Base-by-base conservation (phyloP, 768 basidiomycete genomes). In the Pisolithus microcarpus region DNA sequence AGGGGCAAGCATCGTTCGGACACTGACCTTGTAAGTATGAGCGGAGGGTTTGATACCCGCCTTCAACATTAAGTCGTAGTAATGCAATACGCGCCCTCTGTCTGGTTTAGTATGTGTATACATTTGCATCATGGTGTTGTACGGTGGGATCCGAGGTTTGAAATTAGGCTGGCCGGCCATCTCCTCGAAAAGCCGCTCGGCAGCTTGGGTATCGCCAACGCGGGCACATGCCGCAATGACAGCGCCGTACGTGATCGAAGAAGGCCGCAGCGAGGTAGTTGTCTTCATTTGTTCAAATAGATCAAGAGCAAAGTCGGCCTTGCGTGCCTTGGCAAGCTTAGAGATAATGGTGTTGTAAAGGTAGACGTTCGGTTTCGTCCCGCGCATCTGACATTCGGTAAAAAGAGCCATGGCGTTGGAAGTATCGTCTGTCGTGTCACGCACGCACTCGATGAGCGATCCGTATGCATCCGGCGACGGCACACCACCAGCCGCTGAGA, bases 81-180 rank as follows among this genome's bases (percentile, higher is more conserved):
- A 98, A 58, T 78, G 73, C 24, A 97, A 68, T 16, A 85, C 88
- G 43, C 82, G 78, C 24, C 77, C 77, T 48, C 92, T 80, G 55
- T 90, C 85, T 1, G 92, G 95, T 65, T 87, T 89, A n/a, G 87
- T 92, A 50, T 85, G 81, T 45, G 87, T 85, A 70, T 91, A 93
- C 59, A 95, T 75, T 66, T 99, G 96, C 81, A 99, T 97, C 93
- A 99, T 96, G 31, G 87, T 93, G 71, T 99, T 99, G 76, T 84
- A 99, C 1, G 95, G 95, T 18, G 95, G 96, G 1, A 96, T 84
- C 7, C 93, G 77, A 8, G 94, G 85, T 69, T 77, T 85, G 75
- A 92, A 97, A 58, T 84, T 85, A 34, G 68, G 72, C 52, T 81
- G 74, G 40, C 67, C 56, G 0, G 73, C 65, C 96, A 99, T 98